Evolutionary conservation across 768 basidiomycete genomes (phyloP).

Genomic region (Tricholoma saponaceum): DNA sequence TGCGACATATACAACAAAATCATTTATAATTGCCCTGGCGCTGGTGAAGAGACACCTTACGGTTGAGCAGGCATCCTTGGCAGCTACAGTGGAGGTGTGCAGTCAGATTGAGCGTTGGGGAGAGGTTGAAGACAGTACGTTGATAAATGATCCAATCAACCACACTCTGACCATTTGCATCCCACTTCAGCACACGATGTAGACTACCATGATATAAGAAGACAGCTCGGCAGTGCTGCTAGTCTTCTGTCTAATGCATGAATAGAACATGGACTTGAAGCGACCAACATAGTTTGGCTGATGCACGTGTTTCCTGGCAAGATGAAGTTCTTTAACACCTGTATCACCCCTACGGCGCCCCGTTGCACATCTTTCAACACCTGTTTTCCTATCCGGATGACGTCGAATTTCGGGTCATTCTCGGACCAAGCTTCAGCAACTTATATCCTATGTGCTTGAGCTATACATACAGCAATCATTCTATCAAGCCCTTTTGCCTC

Average conservation of each 20-base stretch:
- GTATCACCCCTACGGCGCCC: no score
- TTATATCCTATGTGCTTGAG: background rate
- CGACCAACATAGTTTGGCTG: background rate
- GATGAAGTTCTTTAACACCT: no score
- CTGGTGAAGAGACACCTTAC: conserved; percentile 72
- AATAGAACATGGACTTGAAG: conserved; percentile 8
- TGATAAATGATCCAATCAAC: background rate
- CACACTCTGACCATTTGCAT: conserved; percentile 5
- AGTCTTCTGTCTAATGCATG: conserved; percentile 46
- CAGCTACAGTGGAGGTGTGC: conserved; percentile 87
- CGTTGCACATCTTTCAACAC: background rate
- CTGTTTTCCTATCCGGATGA: background rate
- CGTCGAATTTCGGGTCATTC: conserved; percentile 6
- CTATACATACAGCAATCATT: background rate
- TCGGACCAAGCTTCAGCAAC: conserved; percentile 9
- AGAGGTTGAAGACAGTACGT: conserved; percentile 98
- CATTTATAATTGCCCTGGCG: conserved; percentile 83
- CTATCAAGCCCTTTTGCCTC: conserved; percentile 4
- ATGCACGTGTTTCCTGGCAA: no score
- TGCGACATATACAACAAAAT: conserved; percentile 85
- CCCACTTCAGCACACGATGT: conserved; percentile 84
- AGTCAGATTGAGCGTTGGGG: conserved; percentile 98
- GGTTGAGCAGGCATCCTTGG: conserved; percentile 80
- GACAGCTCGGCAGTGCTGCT: conserved; percentile 79
- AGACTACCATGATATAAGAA: conserved; percentile 89